A percentile compares a stretch with the other conserved stretches of the same genome.
These are phyloP conservation scores for Penicillium herquei DNA, from an alignment of 495 filamentous ascomycete genomes.

Conservation along the genomic window DNA sequence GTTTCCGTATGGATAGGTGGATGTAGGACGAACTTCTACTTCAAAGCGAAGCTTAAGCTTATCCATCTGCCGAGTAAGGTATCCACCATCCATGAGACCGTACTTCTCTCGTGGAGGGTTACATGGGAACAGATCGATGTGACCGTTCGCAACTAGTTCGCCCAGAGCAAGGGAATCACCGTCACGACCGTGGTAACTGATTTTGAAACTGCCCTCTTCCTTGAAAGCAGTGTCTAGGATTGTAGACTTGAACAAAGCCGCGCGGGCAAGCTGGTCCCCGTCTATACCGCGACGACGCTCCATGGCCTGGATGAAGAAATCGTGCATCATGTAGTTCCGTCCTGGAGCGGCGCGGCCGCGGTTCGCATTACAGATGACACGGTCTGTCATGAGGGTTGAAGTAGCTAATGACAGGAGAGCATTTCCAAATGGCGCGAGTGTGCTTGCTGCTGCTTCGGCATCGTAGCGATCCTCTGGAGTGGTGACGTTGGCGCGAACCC, in stretches of 20 bases:
- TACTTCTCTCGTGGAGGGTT: constrained; percentile 66
- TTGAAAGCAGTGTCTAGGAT: constrained; percentile 55
- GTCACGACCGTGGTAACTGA: constrained; percentile 48
- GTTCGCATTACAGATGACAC: constrained; percentile 58
- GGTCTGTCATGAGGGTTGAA: constrained; percentile 55
- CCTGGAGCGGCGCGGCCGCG: constrained; percentile 51
- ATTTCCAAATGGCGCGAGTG: constrained; percentile 44
- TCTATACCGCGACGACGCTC: constrained; percentile 45
- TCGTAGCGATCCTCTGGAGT: constrained; percentile 52
- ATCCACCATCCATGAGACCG: constrained; percentile 69
- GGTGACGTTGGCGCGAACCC: constrained; percentile 57
- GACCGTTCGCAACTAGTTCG: constrained; percentile 62
- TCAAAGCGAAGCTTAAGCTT: constrained; percentile 62
- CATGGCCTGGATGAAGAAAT: constrained; percentile 50
- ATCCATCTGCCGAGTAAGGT: constrained; percentile 69
- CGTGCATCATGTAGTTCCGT: constrained; percentile 57
- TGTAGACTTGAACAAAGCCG: constrained; percentile 55
- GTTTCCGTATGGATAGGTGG: constrained; percentile 59
- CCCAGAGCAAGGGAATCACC: constrained; percentile 67
- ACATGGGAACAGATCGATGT: constrained; percentile 52
- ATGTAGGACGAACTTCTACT: constrained; percentile 55
- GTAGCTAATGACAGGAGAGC: constrained; percentile 53
- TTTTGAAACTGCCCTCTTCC: constrained; percentile 22
- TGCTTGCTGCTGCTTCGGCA: constrained; percentile 35
- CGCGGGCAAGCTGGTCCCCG: constrained; percentile 48